Evolutionary conservation across 2,329 filamentous ascomycete species (phyloP), one percentile per base, ranked within the genome.

Genomic region (Exophiala sp.): DNA sequence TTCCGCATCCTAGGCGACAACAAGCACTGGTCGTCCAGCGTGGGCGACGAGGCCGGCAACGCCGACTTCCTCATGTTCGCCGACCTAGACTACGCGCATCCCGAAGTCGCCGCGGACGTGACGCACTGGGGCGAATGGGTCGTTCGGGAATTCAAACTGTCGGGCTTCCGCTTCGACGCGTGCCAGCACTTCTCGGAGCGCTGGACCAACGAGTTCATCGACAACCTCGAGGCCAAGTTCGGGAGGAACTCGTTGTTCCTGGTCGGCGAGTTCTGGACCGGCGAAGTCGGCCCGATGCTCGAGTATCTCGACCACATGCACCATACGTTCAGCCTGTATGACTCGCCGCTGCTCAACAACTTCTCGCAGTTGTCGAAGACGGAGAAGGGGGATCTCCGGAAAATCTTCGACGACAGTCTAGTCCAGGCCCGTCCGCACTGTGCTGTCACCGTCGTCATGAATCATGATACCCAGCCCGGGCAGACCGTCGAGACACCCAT

Each of bases 41-140:
- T 79, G 1, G 78, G 78, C 11, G 73, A 76, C 30, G 68, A 81
- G 62, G 74, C 78, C 55, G 81, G 81, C 6, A 84, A 85, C 83
- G 58, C 91, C 97, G 71, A 93, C 44, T 84, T 79, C 60, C 72
- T 84, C 21, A 82, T 84, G 77, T 83, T 81, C 57, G 78, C 79
- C 2, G 80, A 85, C 62, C 23, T 84, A 34, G 80, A 83, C 65
- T 82, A 82, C 61, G 60, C 65, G 2, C 75, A 81, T 50, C 72
- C 74, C 0, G 80, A 82, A 59, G 81, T 83, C 4, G 68, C 73
- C 21, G 65, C 71, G 8, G 81, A 85, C 53, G 74, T 83, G 6
- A 70, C 79, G 52, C 72, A 73, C 41, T 85, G 81, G 81, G 80
- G 79, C 1, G 67, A 73, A 2, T 85, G 81, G 81, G 70, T 84